phyloP scores from a whole-genome alignment of 306 rosid species.

The Cucumis melo region DNA sequence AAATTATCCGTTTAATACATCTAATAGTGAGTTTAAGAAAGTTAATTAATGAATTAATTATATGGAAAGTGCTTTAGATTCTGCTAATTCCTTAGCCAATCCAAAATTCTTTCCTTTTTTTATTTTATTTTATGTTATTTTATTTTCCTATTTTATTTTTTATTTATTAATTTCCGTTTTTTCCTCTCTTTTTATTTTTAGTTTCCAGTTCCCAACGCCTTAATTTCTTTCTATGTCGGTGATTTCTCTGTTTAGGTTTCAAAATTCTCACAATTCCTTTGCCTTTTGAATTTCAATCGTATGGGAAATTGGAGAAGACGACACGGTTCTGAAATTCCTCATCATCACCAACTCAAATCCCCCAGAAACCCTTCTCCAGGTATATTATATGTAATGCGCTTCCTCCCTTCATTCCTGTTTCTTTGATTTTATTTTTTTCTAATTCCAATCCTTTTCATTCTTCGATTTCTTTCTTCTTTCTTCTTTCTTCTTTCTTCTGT shows the following conservation, averaged over 20 bases:
- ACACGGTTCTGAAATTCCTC: constrained; percentile 21
- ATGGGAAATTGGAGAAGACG: constrained; percentile 64
- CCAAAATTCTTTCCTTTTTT: not conserved
- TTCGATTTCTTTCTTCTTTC: too few relatives aligned
- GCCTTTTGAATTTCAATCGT: not conserved
- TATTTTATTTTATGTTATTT: too few relatives aligned
- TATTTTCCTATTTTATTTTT: not conserved
- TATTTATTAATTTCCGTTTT: not conserved
- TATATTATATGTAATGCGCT: not conserved
- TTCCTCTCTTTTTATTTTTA: not conserved
- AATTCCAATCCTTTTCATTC: too few relatives aligned
- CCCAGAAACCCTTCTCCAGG: constrained; percentile 49
- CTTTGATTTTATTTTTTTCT: not conserved
- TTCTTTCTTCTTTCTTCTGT: not conserved
- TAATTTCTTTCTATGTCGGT: not conserved
- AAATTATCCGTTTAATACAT: too few relatives aligned
- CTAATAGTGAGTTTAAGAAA: not conserved
- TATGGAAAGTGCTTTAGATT: not conserved
- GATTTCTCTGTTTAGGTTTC: not conserved
- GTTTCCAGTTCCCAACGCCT: not conserved
- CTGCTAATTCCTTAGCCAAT: not conserved
- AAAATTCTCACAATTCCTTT: not conserved
- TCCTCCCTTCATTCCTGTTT: not conserved
- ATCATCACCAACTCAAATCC: constrained; percentile 17
- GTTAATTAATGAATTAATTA: not conserved